phyloP scores from a whole-genome alignment of 2,329 filamentous ascomycete genomes.

The Hypoxylon sp. region DNA sequence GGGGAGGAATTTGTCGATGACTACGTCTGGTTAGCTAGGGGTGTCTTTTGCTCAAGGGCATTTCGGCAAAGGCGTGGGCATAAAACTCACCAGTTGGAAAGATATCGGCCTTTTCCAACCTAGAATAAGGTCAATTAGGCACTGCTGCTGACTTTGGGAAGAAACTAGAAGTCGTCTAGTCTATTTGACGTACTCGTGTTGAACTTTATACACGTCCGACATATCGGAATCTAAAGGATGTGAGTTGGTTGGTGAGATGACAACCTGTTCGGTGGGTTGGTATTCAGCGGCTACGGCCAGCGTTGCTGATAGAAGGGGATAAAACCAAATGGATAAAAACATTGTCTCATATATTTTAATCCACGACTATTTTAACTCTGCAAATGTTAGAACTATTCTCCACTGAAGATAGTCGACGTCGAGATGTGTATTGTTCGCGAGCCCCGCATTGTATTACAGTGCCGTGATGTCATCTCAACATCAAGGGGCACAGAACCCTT shows the following conservation, averaged over 20 bases:
- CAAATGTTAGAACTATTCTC: not conserved
- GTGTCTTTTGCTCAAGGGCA: not conserved
- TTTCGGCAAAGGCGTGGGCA: not conserved
- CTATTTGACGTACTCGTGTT: conserved; percentile 27
- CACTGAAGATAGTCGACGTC: not conserved
- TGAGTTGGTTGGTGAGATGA: conserved; percentile 13
- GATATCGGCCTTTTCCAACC: conserved; percentile 43
- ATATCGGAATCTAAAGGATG: conserved; percentile 23
- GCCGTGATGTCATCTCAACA: conserved; percentile 40
- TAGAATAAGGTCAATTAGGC: conserved; percentile 14
- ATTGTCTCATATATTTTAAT: conserved; percentile 3
- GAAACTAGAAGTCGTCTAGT: not conserved
- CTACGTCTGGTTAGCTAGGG: conserved; percentile 45
- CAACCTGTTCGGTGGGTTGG: conserved; percentile 15
- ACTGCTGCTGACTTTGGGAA: not conserved
- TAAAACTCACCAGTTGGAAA: conserved; percentile 51
- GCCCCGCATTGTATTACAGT: conserved; percentile 41
- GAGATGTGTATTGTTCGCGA: conserved; percentile 4
- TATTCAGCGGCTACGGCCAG: conserved; percentile 10
- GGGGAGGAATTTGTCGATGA: conserved; percentile 72
- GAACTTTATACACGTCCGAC: conserved; percentile 34
- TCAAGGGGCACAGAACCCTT: conserved; percentile 14
- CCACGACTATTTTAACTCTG: not conserved
- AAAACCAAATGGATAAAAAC: conserved; percentile 11
- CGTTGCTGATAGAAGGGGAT: conserved; percentile 10